Conservation (phyloP, 2,329 filamentous ascomycete species). For the Talaromyces sp. region DNA sequence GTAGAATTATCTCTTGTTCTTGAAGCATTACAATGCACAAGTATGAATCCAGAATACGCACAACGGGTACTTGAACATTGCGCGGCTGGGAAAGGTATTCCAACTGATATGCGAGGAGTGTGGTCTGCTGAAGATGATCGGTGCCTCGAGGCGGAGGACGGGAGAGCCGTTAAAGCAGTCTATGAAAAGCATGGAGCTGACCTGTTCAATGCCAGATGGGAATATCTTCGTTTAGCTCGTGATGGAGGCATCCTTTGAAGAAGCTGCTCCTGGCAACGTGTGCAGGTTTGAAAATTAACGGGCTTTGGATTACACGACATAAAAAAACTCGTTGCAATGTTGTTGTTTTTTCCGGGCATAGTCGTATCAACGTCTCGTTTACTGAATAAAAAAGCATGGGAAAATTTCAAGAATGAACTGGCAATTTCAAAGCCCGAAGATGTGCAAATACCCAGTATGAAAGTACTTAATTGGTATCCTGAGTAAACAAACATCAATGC, state of each 20-base stretch:
- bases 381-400: no score
- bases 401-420: background rate
- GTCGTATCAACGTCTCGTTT: no score
- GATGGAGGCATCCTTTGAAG: slow-evolving; percentile 20
- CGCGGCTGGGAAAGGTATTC: slow-evolving; percentile 37
- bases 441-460: background rate
- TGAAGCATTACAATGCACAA: slow-evolving; percentile 42
- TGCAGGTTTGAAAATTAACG: no score
- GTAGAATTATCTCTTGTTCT: slow-evolving; percentile 34
- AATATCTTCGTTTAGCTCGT: slow-evolving; percentile 38
- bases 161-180: slow-evolving; percentile 36
- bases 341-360: no score
- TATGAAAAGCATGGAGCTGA: slow-evolving; percentile 50
- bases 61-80: slow-evolving; percentile 39
- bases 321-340: no score
- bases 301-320: no score
- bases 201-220: slow-evolving; percentile 37
- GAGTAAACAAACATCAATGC: background rate
- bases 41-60: slow-evolving; percentile 43
- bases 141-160: slow-evolving; percentile 37
- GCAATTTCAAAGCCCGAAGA: background rate
- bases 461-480: background rate
- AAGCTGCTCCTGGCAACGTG: no score
- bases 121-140: slow-evolving; percentile 53
- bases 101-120: slow-evolving; percentile 46